Evolutionary conservation across 345 rosid species (phyloP).

Genomic region (Brassica napus): Da-Ae NC_063448.1:7540501-7541000

Average conservation of each 20-base stretch:
- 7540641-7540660: constrained; percentile 97
- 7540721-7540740: neutral
- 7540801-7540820: constrained; percentile 88
- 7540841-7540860: constrained; percentile 85
- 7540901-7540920: constrained; percentile 90
- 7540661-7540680: constrained; percentile 99
- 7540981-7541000: constrained; percentile 3
- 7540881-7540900: constrained; percentile 81
- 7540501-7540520: constrained; percentile 85
- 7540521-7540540: constrained; percentile 94
- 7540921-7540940: constrained; percentile 99
- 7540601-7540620: constrained; percentile 99
- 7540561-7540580: constrained; percentile 80
- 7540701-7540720: constrained; percentile 27
- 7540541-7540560: constrained; percentile 92
- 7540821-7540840: constrained; percentile 95
- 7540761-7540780: constrained; percentile 54
- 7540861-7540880: constrained; percentile 86
- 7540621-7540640: constrained; percentile 97
- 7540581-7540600: constrained; percentile 97
- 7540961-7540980: neutral
- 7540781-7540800: constrained; percentile 77
- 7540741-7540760: constrained; percentile 25
- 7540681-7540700: constrained; percentile 54
- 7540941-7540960: constrained; percentile 41